Conservation (phyloP, 495 filamentous ascomycete species). For the Aspergillus nidulans region DNA sequence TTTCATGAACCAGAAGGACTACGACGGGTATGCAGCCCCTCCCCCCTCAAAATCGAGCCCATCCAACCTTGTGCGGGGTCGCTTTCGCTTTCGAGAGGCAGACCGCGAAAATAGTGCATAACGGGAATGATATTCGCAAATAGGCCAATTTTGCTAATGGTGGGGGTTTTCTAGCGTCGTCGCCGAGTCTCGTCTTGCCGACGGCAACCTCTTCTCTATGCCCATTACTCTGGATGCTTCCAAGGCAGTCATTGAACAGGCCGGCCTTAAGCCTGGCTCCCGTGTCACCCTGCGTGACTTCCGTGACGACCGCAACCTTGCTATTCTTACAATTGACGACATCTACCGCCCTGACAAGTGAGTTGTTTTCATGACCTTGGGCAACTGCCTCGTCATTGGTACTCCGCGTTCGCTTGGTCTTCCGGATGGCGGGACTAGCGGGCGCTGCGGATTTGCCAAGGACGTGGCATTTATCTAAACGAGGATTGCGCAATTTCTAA, state of each 20-base stretch:
- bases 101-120: not conserved
- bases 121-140: not conserved
- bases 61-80: not conserved
- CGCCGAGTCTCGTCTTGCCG: constrained; percentile 73
- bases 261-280: constrained; percentile 69
- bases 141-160: constrained; percentile 6
- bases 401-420: not conserved
- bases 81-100: not conserved
- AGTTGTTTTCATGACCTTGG: constrained; percentile 24
- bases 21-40: constrained; percentile 67
- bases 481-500: constrained; percentile 29
- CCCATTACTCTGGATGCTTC: constrained; percentile 90
- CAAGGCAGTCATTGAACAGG: constrained; percentile 64
- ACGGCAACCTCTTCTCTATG: constrained; percentile 93
- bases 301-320: constrained; percentile 91
- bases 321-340: constrained; percentile 93
- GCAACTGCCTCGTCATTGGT: not conserved
- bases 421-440: not conserved
- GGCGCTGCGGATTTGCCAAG: not conserved
- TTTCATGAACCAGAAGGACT: constrained; percentile 96
- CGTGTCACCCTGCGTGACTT: constrained; percentile 89
- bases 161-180: constrained; percentile 62
- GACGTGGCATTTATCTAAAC: constrained; percentile 3
- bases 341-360: constrained; percentile 97
- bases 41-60: not conserved